A percentile compares a stretch with the other conserved stretches of the same genome.
These are phyloP conservation scores for Rhodamnia rubescens DNA, from an alignment of 345 rosid genomes.

Conservation along the genomic window DNA sequence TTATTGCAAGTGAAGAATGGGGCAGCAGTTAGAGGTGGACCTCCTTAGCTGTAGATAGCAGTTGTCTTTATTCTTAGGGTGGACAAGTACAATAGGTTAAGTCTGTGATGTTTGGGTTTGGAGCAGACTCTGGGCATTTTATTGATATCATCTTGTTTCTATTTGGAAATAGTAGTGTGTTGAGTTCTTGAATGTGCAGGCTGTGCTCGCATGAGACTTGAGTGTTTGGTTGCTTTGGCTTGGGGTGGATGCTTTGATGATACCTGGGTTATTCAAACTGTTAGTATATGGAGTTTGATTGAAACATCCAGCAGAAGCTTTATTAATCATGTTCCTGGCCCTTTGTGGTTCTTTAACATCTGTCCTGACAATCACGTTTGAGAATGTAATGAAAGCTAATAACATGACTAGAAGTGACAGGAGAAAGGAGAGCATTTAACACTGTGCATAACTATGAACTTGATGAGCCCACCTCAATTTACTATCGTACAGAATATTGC, in stretches of 20 bases:
- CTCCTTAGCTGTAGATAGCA: not conserved
- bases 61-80: not conserved
- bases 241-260: not conserved
- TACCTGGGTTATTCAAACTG: not conserved
- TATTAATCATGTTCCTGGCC: not conserved
- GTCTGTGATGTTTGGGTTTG: not conserved
- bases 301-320: not conserved
- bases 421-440: not conserved
- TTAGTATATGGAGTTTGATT: not conserved
- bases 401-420: not conserved
- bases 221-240: not conserved
- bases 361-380: not conserved
- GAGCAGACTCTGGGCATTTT: not conserved
- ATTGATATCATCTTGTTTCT: not conserved
- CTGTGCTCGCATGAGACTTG: not conserved
- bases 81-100: not conserved
- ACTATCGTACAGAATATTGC: not conserved
- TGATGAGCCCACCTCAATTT: not conserved
- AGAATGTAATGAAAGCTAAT: not conserved
- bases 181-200: not conserved
- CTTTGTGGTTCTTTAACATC: not conserved
- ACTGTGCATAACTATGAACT: not conserved
- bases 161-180: not conserved
- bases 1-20: not conserved
- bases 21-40: not conserved